Percentiles rank a stretch among this genome's conserved stretches.
These are phyloP conservation scores for Porcisia hertigi DNA, from an alignment of 208 protist genomes.

Conservation along the genomic window DNA sequence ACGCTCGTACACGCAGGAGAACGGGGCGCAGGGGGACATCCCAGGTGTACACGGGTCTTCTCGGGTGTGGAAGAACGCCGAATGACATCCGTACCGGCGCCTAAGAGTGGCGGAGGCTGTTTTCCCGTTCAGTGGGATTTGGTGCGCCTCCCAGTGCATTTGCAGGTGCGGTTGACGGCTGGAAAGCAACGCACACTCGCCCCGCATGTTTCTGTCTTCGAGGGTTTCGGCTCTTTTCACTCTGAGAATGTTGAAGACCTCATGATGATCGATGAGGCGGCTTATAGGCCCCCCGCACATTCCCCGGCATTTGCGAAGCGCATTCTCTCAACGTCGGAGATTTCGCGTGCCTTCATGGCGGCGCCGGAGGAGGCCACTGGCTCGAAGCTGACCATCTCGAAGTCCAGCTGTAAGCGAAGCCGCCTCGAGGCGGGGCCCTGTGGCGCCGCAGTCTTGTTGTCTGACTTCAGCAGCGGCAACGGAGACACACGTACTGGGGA, in stretches of 20 bases:
- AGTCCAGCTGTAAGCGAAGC: conserved; percentile 9
- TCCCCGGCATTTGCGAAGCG: conserved; percentile 51
- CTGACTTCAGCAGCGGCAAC: conserved; percentile 4
- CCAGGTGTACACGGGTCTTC: no score
- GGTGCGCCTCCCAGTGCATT: conserved; percentile 25
- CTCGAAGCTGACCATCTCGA: background rate
- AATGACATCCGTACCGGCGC: conserved; percentile 8
- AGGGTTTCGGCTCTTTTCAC: conserved; percentile 93
- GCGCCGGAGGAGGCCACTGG: background rate
- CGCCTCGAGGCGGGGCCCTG: background rate
- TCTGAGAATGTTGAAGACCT: conserved; percentile 91
- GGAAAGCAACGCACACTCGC: conserved; percentile 27
- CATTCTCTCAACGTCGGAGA: conserved; percentile 42
- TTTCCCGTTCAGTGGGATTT: conserved; percentile 39
- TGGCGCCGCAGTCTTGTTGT: conserved; percentile 8
- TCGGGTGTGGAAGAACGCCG: background rate
- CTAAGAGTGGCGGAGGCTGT: conserved; percentile 1
- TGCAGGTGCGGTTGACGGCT: conserved; percentile 35
- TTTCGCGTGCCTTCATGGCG: conserved; percentile 13
- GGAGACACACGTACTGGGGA: conserved; percentile 7
- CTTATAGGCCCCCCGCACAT: conserved; percentile 52
- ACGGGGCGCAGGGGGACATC: no score
- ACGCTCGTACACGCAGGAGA: no score
- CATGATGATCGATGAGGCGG: conserved; percentile 36
- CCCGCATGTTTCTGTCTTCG: conserved; percentile 53